Evolutionary conservation across 768 basidiomycete genomes (phyloP).

Genomic region (Suillus tomentosus): DNA sequence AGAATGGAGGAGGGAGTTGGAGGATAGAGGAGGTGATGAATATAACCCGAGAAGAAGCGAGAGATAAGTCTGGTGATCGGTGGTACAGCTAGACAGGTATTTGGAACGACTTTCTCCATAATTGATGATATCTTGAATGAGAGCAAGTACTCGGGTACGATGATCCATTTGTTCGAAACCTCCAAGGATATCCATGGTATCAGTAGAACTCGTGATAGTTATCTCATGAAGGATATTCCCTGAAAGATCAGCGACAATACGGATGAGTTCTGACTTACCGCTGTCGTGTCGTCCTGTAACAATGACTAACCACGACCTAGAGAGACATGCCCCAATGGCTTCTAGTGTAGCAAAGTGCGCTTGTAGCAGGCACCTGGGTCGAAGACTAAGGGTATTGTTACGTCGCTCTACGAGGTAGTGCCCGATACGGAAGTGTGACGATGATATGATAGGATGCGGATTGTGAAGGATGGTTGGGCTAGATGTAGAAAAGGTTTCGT

Average conservation of each 20-base stretch:
- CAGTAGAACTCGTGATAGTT: slow-evolving; percentile 81
- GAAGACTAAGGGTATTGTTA: slow-evolving; percentile 34
- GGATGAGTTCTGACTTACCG: slow-evolving; percentile 81
- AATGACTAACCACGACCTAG: slow-evolving; percentile 87
- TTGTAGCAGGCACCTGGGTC: slow-evolving; percentile 57
- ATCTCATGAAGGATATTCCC: slow-evolving; percentile 75
- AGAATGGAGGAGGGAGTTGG: slow-evolving; percentile 25
- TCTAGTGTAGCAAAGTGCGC: slow-evolving; percentile 68
- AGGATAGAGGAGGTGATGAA: slow-evolving; percentile 19
- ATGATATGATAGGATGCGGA: slow-evolving; percentile 37
- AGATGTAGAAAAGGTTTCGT: slow-evolving; percentile 46
- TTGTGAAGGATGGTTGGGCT: slow-evolving; percentile 42
- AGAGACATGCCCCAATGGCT: slow-evolving; percentile 70
- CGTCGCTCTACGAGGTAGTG: slow-evolving; percentile 46
- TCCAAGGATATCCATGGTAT: slow-evolving; percentile 92
- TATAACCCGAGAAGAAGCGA: slow-evolving; percentile 21
- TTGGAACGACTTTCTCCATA: slow-evolving; percentile 43
- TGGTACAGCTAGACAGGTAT: slow-evolving; percentile 27
- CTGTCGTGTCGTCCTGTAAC: slow-evolving; percentile 70
- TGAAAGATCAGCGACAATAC: slow-evolving; percentile 65
- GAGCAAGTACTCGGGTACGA: slow-evolving; percentile 37
- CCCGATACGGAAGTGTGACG: slow-evolving; percentile 64
- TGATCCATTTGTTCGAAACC: slow-evolving; percentile 91
- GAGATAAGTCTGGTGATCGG: slow-evolving; percentile 18
- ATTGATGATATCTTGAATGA: slow-evolving; percentile 43